Evolutionary conservation across 73 alveolate genomes (phyloP).

Genomic region (Paramecium sonneborni): DNA sequence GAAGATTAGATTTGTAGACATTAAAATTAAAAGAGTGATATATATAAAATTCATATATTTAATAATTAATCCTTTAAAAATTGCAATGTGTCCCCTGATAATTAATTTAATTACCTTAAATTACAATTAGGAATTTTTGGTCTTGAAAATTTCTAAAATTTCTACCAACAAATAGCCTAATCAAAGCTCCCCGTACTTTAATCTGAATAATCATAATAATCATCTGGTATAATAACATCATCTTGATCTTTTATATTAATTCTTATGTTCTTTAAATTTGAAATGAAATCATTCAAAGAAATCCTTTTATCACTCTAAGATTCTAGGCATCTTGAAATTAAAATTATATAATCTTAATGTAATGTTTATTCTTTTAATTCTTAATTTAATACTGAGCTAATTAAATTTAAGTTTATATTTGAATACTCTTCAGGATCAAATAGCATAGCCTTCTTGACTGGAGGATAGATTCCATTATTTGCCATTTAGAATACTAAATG

Average conservation of each 20-base stretch:
- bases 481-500: constrained; percentile 20
- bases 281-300: background rate
- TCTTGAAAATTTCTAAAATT: no score
- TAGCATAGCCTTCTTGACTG: background rate
- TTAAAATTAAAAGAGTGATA: constrained; percentile 56
- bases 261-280: background rate
- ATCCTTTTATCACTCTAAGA: background rate
- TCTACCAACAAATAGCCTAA: background rate
- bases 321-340: background rate
- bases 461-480: constrained; percentile 1
- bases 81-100: background rate
- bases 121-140: no score
- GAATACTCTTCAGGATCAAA: background rate
- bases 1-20: constrained; percentile 62
- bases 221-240: background rate
- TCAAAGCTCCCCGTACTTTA: background rate
- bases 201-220: background rate
- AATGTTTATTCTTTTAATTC: background rate
- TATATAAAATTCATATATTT: background rate
- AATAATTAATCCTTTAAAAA: background rate
- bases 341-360: background rate
- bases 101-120: background rate
- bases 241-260: background rate
- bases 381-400: background rate
- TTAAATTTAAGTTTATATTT: background rate